Conservation (phyloP, 2,329 filamentous ascomycete genomes). For the Xylariales sp. region DNA sequence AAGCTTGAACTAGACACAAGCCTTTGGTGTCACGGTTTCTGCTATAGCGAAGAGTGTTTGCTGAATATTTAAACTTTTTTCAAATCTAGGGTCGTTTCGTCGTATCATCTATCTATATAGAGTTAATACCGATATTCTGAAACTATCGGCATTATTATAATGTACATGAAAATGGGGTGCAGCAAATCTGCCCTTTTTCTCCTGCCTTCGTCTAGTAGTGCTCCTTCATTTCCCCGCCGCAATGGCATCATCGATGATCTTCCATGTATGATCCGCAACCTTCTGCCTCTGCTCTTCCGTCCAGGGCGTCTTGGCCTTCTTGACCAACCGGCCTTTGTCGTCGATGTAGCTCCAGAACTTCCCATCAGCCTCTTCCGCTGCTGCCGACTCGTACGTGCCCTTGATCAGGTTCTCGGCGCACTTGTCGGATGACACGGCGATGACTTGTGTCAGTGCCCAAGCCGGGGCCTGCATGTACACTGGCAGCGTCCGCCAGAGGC, state of each 20-base stretch:
- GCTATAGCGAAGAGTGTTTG: no score
- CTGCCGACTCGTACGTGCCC: slow-evolving; percentile 12
- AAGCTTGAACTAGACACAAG: no score
- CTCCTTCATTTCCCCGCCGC: no score
- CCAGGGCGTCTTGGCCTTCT: slow-evolving; percentile 22
- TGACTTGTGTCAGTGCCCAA: slow-evolving; percentile 10
- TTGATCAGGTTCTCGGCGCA: slow-evolving; percentile 23
- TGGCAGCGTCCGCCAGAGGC: slow-evolving; percentile 23
- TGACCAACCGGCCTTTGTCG: slow-evolving; percentile 20
- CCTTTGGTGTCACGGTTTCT: no score
- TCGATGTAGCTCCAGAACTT: slow-evolving; percentile 24
- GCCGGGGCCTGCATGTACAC: slow-evolving; percentile 18
- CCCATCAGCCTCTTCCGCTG: slow-evolving; percentile 11
- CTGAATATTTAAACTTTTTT: no score
- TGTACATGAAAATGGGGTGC: no score
- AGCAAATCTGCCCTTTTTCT: no score
- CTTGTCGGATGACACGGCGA: slow-evolving; percentile 18
- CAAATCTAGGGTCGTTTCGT: no score
- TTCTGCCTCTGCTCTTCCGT: slow-evolving; percentile 20
- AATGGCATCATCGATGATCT: slow-evolving; percentile 5
- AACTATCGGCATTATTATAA: no score
- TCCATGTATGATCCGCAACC: slow-evolving; percentile 14
- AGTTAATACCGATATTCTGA: no score
- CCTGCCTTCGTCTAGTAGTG: no score
- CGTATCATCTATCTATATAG: no score